Base-by-base conservation (phyloP, 495 filamentous ascomycete species). In the Oleoguttula mirabilis region DNA sequence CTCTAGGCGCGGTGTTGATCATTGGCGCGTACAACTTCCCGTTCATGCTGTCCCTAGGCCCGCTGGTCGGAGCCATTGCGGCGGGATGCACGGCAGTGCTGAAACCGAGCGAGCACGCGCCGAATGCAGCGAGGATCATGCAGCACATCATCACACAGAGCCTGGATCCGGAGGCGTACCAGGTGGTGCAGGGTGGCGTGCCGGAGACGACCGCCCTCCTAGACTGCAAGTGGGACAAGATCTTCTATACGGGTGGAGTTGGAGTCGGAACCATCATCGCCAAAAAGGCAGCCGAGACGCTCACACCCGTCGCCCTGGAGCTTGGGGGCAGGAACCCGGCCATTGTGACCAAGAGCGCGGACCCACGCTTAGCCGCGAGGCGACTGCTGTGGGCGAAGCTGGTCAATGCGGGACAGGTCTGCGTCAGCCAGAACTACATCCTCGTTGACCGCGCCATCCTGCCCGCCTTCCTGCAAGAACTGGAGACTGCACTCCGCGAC, bases 1-100 rank as follows among this genome's bases (percentile, higher is more conserved):
- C 90, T 10, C 55, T 96, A 32, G 90, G 90, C 30, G 59, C 72
- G 25, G 76, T 87, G 0, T 64, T 96, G 50, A 76, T 95, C 49
- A 88, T 98, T 57, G 90, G 88, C 72, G 72, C 86, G 32, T 96
- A 82, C 68, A 96, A 98, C 68, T 94, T 82, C 62, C 90, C 90
- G 31, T 62, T 93, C 54, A 80, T 87, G 56, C 67, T 95, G 14
- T 72, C 76, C 20, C 51, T 96, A 19, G 72, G 75, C 6, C 88
- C 90, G 10, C 57, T 92, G 24, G 72, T 94, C 36, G 90, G 88
- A 39, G 90, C 88, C 43, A 95, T 95, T 47, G 79, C 80, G 21
- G 88, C 86, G 17, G 90, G 90, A 42, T 92, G 87, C 60, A 87
- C 87, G 10, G 84, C 75, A 24, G 71, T 94, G 10, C 57, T 95